Evolutionary conservation across 2,329 filamentous ascomycete genomes (phyloP).

Genomic region (Mycosphaerella sp.): DNA sequence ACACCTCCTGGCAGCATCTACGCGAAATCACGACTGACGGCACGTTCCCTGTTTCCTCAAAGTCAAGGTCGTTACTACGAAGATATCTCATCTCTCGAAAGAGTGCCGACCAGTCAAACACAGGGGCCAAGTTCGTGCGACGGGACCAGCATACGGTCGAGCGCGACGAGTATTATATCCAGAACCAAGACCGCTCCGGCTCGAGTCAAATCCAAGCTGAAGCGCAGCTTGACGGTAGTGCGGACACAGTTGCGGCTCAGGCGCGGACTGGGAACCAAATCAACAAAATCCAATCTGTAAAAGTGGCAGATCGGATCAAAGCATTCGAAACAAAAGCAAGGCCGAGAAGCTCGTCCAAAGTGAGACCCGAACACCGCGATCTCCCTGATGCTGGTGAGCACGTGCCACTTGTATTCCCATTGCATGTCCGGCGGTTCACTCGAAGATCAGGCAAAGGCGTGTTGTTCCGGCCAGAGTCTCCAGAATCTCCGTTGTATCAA

Average conservation of each 20-base stretch:
- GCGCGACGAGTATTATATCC: constrained; percentile 2
- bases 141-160: neutral
- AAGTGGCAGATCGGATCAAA: constrained; percentile 20
- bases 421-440: constrained; percentile 26
- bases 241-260: constrained; percentile 9
- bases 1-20: constrained; percentile 4
- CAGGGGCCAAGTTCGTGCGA: constrained; percentile 11
- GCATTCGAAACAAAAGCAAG: constrained; percentile 17
- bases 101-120: constrained; percentile 11
- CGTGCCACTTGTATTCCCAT: constrained; percentile 25
- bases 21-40: neutral
- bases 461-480: constrained; percentile 24
- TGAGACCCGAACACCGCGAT: neutral
- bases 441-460: constrained; percentile 21
- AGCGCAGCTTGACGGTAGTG: constrained; percentile 13
- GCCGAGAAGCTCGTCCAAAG: neutral
- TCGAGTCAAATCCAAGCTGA: constrained; percentile 11
- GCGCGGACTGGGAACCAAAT: neutral
- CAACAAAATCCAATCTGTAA: neutral
- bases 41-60: constrained; percentile 6
- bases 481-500: constrained; percentile 25
- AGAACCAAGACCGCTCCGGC: neutral
- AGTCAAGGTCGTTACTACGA: constrained; percentile 12
- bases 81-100: constrained; percentile 7
- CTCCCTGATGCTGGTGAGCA: constrained; percentile 5